phyloP scores from a whole-genome alignment of 345 rosid genomes.

The Nephelium lappaceum region DNA sequence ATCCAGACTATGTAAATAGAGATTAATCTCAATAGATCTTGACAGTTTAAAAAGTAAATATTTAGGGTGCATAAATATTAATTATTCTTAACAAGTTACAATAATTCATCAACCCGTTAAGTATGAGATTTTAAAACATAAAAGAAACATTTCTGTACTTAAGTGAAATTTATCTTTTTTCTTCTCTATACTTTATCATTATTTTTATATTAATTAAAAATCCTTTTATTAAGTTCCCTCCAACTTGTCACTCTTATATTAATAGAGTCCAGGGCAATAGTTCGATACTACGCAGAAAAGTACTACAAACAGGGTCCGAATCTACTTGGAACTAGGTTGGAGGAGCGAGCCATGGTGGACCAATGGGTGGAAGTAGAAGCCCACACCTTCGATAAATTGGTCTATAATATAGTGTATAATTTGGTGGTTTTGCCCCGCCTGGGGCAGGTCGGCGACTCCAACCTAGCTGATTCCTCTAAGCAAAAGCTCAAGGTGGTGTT shows the following conservation, averaged over 20 bases:
- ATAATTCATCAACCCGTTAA: too few species aligned
- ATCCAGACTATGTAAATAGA: too few species aligned
- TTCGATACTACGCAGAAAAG: slow-evolving; percentile 72
- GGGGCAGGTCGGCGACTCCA: slow-evolving; percentile 52
- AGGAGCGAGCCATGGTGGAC: slow-evolving; percentile 67
- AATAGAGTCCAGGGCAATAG: slow-evolving; percentile 79
- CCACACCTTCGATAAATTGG: slow-evolving; percentile 65
- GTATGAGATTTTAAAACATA: too few species aligned
- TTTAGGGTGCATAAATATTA: too few species aligned
- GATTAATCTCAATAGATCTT: too few species aligned
- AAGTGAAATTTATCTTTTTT: too few species aligned
- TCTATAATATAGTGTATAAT: slow-evolving; percentile 50
- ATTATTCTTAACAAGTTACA: too few species aligned
- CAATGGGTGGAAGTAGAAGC: slow-evolving; percentile 93
- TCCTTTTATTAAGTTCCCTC: too few species aligned
- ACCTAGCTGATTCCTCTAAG: slow-evolving; percentile 38
- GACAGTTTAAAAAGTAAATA: too few species aligned
- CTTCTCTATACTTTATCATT: too few species aligned
- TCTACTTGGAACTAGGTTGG: slow-evolving; percentile 54
- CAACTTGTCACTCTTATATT: not conserved
- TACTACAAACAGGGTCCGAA: slow-evolving; percentile 58
- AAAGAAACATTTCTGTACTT: too few species aligned
- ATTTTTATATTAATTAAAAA: too few species aligned
- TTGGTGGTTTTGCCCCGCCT: slow-evolving; percentile 50
- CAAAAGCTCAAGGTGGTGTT: slow-evolving; percentile 58